phyloP scores from a whole-genome alignment of 1,284 basidiomycete species.

The Papiliotrema terrestris region DNA sequence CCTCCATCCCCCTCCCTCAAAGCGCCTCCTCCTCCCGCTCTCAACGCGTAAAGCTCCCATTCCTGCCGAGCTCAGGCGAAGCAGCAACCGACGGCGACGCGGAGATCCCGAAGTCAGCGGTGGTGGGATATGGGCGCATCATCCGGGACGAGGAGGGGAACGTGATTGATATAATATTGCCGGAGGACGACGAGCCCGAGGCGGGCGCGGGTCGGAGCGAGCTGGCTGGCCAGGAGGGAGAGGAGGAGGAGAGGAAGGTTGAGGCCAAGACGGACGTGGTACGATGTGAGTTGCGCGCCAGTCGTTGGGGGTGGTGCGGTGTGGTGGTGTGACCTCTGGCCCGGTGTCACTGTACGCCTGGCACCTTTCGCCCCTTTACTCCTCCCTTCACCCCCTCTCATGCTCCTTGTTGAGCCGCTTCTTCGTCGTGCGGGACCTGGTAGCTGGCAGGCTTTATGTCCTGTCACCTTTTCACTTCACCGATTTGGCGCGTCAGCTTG shows the following conservation, averaged over 20 bases:
- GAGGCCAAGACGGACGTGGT: conserved; percentile 49
- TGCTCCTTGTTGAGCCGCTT: too few species aligned
- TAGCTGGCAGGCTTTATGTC: too few species aligned
- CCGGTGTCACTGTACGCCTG: too few species aligned
- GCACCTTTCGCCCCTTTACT: too few species aligned
- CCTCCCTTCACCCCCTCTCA: too few species aligned
- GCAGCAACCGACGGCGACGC: conserved; percentile 2
- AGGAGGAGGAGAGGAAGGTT: conserved; percentile 19
- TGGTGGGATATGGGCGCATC: conserved; percentile 71
- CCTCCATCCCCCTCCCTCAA: too few species aligned
- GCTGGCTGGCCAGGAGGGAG: conserved; percentile 5
- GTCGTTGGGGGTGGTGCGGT: too few species aligned
- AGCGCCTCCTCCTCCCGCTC: conserved; percentile 23
- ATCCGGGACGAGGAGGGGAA: conserved; percentile 78
- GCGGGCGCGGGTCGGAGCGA: conserved; percentile 28
- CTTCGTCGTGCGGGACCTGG: too few species aligned
- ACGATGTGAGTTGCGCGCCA: conserved; percentile 44
- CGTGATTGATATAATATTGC: conserved; percentile 71
- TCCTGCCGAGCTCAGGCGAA: conserved; percentile 57
- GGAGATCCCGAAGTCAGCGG: conserved; percentile 5
- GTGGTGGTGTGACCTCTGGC: too few species aligned
- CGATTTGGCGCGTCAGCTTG: too few species aligned
- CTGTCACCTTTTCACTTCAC: too few species aligned
- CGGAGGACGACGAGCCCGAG: conserved; percentile 52
- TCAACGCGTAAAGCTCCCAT: conserved; percentile 43